phyloP scores from a whole-genome alignment of 1,139 yeast species.

The Yamadazyma sp. region DNA sequence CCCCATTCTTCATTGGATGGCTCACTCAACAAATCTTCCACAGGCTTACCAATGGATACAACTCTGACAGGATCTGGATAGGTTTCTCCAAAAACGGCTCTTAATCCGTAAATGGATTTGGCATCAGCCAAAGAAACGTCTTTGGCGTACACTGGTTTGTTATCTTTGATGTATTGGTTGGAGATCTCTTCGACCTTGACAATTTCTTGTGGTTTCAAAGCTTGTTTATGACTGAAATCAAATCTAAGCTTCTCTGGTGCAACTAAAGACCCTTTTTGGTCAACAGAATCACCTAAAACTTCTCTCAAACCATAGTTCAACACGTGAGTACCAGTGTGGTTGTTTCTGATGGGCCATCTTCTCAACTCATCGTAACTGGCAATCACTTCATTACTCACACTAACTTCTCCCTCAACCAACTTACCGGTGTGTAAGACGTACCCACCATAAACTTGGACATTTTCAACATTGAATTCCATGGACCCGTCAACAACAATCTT shows the following conservation, averaged over 20 bases:
- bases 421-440: constrained; percentile 93
- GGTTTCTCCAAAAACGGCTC: constrained; percentile 98
- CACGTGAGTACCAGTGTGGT: constrained; percentile 97
- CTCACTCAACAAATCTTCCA: constrained; percentile 71
- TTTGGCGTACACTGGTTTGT: constrained; percentile 72
- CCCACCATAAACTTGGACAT: constrained; percentile 92
- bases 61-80: constrained; percentile 99
- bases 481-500: constrained; percentile 83
- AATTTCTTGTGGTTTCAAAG: constrained; percentile 68
- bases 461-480: constrained; percentile 84
- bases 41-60: constrained; percentile 90
- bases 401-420: constrained; percentile 71
- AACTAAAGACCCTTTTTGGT: constrained; percentile 96
- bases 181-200: constrained; percentile 72
- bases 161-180: constrained; percentile 68
- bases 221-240: constrained; percentile 92
- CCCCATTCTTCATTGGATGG: constrained; percentile 77
- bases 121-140: constrained; percentile 79
- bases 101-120: constrained; percentile 72
- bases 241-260: constrained; percentile 94
- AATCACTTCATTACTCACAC: constrained; percentile 68
- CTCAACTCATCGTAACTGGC: constrained; percentile 91
- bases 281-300: constrained; percentile 83
- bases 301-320: constrained; percentile 85
- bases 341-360: constrained; percentile 95